These are phyloP conservation scores for Fusarium pseudocircinatum DNA, from an alignment of 2,329 filamentous ascomycete species.

Conservation along the genomic window DNA sequence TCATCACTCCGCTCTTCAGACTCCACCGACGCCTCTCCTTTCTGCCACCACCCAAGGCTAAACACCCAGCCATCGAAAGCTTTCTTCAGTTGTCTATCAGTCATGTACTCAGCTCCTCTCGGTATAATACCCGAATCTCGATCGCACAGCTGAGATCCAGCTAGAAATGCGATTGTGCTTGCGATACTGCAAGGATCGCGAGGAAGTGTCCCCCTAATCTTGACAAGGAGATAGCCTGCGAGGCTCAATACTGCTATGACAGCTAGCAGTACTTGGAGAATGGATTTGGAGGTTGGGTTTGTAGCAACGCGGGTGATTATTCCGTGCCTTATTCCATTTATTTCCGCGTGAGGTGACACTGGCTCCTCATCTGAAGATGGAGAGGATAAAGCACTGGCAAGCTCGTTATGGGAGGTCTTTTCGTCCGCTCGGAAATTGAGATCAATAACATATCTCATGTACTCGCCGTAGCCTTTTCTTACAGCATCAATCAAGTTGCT, in stretches of 20 bases:
- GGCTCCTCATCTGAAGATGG: neutral
- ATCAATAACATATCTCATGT: neutral
- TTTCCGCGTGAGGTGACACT: neutral
- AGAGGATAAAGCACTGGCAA: neutral
- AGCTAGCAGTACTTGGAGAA: neutral
- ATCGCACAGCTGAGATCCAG: neutral
- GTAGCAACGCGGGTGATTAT: neutral
- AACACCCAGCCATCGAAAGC: neutral
- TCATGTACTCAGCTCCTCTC: neutral
- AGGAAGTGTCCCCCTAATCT: neutral
- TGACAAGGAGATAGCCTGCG: neutral
- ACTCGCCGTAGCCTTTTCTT: neutral
- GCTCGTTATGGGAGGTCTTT: neutral
- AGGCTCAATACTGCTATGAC: fast-evolving
- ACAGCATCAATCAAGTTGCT: neutral
- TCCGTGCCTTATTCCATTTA: neutral
- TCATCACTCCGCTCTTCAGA: neutral
- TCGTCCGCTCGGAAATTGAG: neutral
- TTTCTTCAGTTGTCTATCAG: neutral
- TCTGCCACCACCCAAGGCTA: neutral
- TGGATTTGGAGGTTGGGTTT: neutral
- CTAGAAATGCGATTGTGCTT: neutral
- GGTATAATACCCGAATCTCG: fast-evolving
- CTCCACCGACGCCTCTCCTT: neutral
- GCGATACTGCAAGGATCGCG: neutral